These are phyloP conservation scores for Dactylellina drechsleri DNA, from an alignment of 2,329 filamentous ascomycete genomes.

Conservation along the genomic window DNA sequence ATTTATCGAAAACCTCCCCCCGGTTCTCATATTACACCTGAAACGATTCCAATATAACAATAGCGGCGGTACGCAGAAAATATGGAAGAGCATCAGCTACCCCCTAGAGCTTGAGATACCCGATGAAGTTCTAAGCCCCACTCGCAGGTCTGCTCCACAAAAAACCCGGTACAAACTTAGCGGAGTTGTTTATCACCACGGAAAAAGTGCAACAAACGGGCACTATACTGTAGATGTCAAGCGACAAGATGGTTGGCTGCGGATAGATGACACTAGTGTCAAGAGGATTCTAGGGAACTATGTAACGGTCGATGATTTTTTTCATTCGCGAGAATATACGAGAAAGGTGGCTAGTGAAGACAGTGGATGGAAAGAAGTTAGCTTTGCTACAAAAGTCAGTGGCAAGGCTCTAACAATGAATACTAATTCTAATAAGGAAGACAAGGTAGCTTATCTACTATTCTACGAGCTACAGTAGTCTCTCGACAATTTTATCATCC, in stretches of 20 bases:
- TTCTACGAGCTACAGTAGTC: conserved; percentile 43
- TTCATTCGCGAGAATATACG: conserved; percentile 18
- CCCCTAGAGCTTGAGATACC: conserved; percentile 94
- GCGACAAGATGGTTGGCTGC: conserved; percentile 96
- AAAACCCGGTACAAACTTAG: conserved; percentile 84
- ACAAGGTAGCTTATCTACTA: conserved; percentile 48
- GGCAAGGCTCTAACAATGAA: conserved; percentile 49
- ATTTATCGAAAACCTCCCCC: conserved; percentile 89
- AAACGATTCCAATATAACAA: conserved; percentile 98
- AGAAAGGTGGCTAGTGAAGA: conserved; percentile 23
- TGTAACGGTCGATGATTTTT: conserved; percentile 60
- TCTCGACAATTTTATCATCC: not conserved
- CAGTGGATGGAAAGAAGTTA: conserved; percentile 49
- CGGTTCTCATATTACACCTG: conserved; percentile 90
- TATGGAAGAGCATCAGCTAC: conserved; percentile 98
- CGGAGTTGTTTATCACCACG: conserved; percentile 95
- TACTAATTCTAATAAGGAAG: conserved; percentile 22
- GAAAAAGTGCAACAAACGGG: conserved; percentile 92
- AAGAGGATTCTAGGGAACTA: conserved; percentile 86
- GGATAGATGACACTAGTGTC: conserved; percentile 92
- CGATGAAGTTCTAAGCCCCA: conserved; percentile 83
- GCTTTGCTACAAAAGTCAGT: conserved; percentile 58
- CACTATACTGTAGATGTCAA: conserved; percentile 98
- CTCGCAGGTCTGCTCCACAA: conserved; percentile 72
- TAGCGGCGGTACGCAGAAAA: conserved; percentile 88